A percentile compares a stretch with the other conserved stretches of the same genome.
Conservation (phyloP, 441 rosid species). For the Theobroma grandiflorum region DNA sequence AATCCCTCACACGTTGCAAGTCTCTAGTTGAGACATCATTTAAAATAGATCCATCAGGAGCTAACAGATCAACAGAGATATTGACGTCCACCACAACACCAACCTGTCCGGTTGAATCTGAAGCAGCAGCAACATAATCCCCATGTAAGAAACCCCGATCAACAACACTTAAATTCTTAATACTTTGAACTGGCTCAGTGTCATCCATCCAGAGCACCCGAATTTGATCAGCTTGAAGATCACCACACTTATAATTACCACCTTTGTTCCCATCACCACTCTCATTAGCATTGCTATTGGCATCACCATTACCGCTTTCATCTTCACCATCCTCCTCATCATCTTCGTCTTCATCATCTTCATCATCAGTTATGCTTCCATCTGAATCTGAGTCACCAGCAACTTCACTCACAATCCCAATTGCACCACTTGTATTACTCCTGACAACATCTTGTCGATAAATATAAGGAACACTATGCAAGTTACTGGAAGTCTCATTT, state of each 20-base stretch:
- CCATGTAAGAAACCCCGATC: constrained; percentile 97
- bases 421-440: constrained; percentile 53
- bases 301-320: constrained; percentile 41
- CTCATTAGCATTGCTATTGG: constrained; percentile 42
- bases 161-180: constrained; percentile 64
- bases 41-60: constrained; percentile 68
- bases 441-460: constrained; percentile 87
- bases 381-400: constrained; percentile 95
- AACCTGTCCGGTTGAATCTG: constrained; percentile 89
- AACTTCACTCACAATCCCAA: constrained; percentile 92
- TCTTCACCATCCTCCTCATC: constrained; percentile 50
- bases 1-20: constrained; percentile 86
- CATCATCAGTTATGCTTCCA: constrained; percentile 67
- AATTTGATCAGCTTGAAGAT: constrained; percentile 77
- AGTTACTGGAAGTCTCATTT: constrained; percentile 40
- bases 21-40: constrained; percentile 72
- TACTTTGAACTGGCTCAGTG: constrained; percentile 73
- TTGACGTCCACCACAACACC: constrained; percentile 88
- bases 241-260: constrained; percentile 52
- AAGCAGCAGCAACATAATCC: constrained; percentile 84
- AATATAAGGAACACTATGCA: constrained; percentile 53
- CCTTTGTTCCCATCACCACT: constrained; percentile 41
- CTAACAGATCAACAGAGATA: constrained; percentile 74
- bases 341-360: constrained; percentile 54
- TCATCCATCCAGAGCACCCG: constrained; percentile 91